phyloP scores from a whole-genome alignment of 495 filamentous ascomycete species.

The Talaromyces nanjingensis region DNA sequence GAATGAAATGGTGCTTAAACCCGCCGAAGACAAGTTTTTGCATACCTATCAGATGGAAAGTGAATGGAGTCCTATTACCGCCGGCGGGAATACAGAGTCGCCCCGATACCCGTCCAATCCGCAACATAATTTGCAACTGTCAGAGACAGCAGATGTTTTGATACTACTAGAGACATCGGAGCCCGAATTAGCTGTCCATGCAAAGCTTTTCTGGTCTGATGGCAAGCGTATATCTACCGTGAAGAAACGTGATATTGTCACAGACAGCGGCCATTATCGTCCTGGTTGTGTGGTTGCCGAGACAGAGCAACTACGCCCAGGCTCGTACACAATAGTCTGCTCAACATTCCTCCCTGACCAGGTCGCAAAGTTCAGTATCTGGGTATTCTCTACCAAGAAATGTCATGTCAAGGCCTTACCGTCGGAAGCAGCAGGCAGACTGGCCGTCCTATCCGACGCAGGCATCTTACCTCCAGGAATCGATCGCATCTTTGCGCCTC shows the following conservation, averaged over 20 bases:
- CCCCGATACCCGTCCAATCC: slow-evolving; percentile 74
- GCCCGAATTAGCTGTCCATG: slow-evolving; percentile 64
- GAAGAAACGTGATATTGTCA: slow-evolving; percentile 67
- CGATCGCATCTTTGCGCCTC: slow-evolving; percentile 43
- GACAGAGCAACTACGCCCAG: slow-evolving; percentile 46
- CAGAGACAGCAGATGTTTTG: slow-evolving; percentile 48
- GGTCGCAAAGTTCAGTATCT: slow-evolving; percentile 65
- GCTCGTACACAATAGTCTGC: slow-evolving; percentile 78
- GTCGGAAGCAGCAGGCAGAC: slow-evolving; percentile 60
- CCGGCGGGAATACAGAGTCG: slow-evolving; percentile 76
- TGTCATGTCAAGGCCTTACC: slow-evolving; percentile 49
- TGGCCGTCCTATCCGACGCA: slow-evolving; percentile 44
- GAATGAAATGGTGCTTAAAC: slow-evolving; percentile 47
- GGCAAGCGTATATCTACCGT: slow-evolving; percentile 63
- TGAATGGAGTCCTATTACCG: slow-evolving; percentile 69
- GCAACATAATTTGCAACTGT: slow-evolving; percentile 64
- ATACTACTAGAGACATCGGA: slow-evolving; percentile 71
- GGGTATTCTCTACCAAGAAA: slow-evolving; percentile 53
- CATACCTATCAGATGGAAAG: slow-evolving; percentile 48
- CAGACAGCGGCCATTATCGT: slow-evolving; percentile 76
- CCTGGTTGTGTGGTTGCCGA: slow-evolving; percentile 68
- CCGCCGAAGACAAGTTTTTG: slow-evolving; percentile 50
- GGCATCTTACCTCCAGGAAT: slow-evolving; percentile 44
- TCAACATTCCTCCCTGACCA: slow-evolving; percentile 82
- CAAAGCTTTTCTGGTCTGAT: slow-evolving; percentile 72